Evolutionary conservation across 1,284 basidiomycete species (phyloP), one percentile per base, ranked within the genome.

Genomic region (Trichosporon coremiiforme): DNA sequence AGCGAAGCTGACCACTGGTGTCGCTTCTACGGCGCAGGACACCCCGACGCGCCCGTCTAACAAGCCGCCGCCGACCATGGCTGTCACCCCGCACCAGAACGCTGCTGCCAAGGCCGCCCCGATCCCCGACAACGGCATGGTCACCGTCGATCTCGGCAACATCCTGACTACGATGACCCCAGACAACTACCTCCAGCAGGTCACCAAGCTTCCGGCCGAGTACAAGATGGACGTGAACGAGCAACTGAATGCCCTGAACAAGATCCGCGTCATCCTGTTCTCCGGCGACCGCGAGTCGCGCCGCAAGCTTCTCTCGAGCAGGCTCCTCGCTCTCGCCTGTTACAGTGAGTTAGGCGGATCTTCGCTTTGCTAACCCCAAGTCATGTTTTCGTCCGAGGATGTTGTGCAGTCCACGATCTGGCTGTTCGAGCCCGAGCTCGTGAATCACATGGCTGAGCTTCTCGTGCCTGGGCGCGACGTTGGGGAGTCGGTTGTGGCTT

Each of bases 381-480:
- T 90, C 22, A 92, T 93, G 80, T 91, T 68, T 89, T 92, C 83
- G 79, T 69, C 86, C 50, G 96, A 99, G 82, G 87, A 87, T 35
- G 88, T 90, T 77, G 92, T 92, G 4, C 87, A 89, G 69, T 89
- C 91, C 1, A 89, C 91, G 13, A 86, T 98, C 62, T 98, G 98
- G 85, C 86, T 81, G 4, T 96, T 95, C 79, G 96, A 99, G 82
- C 95, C 96, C 17, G 93, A 95, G 77, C 86, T 98, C 63, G 90
- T 95, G 73, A 85, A 87, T 1, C 91, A 95, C 77, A 86, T 97
- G 68, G 91, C 94, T n/a, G 94, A 96, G 76, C 86, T 99, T 15
- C 87, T 97, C 45, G 91, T 92, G 76, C 88, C 92, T 33, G 91
- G 93, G 77, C 66, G 63, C 38, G 69, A 75, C 25, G 73, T 82